Percentiles rank a stretch among this genome's conserved stretches.
phyloP scores from a whole-genome alignment of 306 rosid species.

The Cucumis melo region DNA sequence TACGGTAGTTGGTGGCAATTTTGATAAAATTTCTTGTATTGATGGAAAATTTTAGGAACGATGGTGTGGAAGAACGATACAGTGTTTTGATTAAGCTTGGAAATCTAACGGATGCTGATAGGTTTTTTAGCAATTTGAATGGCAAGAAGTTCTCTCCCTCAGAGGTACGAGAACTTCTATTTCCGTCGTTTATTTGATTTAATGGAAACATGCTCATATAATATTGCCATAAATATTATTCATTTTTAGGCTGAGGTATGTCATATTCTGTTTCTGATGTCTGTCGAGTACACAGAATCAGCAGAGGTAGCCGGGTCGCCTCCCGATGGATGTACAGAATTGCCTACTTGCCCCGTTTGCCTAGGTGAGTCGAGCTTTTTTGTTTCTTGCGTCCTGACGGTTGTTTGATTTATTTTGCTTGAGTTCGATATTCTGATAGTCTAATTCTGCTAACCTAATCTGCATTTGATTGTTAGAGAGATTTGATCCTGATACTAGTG shows the following conservation, averaged over 20 bases:
- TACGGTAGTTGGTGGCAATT: not conserved
- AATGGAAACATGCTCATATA: not conserved
- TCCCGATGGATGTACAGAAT: slow-evolving; percentile 54
- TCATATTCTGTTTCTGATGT: slow-evolving; percentile 53
- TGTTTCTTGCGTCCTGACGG: not conserved
- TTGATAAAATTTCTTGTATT: not conserved
- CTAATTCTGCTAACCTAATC: not conserved
- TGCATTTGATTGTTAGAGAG: slow-evolving; percentile 47
- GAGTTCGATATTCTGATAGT: not conserved
- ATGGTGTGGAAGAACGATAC: slow-evolving; percentile 79
- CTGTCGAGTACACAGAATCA: slow-evolving; percentile 73
- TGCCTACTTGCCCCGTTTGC: slow-evolving; percentile 93
- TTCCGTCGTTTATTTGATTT: not conserved
- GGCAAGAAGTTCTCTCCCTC: slow-evolving; percentile 63
- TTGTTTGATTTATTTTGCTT: not conserved
- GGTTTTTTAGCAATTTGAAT: slow-evolving; percentile 43
- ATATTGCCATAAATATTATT: not conserved
- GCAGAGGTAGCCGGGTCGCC: slow-evolving; percentile 70
- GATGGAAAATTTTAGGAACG: slow-evolving; percentile 37
- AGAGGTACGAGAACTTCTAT: slow-evolving; percentile 30
- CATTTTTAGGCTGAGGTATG: slow-evolving; percentile 74
- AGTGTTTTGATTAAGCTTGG: slow-evolving; percentile 50
- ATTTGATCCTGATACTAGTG: slow-evolving; percentile 71
- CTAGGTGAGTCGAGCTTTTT: slow-evolving; percentile 48
- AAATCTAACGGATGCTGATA: slow-evolving; percentile 37